These are phyloP conservation scores for Botrytis paeoniae DNA, from an alignment of 2,329 filamentous ascomycete species.

Conservation along the genomic window DNA sequence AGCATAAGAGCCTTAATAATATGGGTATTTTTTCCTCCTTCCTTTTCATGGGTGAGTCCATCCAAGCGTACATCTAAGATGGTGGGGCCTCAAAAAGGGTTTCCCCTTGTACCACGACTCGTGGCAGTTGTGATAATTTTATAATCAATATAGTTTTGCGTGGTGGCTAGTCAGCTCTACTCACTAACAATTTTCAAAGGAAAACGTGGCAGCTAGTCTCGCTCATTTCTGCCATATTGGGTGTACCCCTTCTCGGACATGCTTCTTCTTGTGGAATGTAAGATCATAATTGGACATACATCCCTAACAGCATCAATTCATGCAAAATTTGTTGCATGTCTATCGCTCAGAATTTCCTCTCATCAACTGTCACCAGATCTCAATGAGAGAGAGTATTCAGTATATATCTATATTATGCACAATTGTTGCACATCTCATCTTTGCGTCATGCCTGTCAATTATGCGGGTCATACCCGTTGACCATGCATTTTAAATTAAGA, in stretches of 20 bases:
- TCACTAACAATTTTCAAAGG: neutral
- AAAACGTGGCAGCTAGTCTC: neutral
- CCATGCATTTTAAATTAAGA: neutral
- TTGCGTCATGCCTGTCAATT: neutral
- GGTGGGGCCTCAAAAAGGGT: neutral
- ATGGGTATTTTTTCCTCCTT: neutral
- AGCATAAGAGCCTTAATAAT: neutral
- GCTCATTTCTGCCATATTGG: neutral
- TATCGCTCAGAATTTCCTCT: neutral
- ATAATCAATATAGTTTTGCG: neutral
- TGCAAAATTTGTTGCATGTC: neutral
- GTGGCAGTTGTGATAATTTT: neutral
- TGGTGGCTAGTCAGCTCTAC: neutral
- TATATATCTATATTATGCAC: neutral
- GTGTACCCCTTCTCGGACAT: neutral
- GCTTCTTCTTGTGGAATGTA: neutral
- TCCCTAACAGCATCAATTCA: neutral
- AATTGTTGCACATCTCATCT: slow-evolving; percentile 1
- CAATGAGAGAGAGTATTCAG: neutral
- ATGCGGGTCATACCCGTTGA: neutral
- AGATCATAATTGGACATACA: neutral
- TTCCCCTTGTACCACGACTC: neutral
- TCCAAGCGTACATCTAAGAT: neutral
- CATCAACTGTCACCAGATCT: neutral
- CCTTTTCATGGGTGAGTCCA: neutral